Conservation (phyloP, 2,329 filamentous ascomycete genomes). For the Orbilia brochopaga region DNA sequence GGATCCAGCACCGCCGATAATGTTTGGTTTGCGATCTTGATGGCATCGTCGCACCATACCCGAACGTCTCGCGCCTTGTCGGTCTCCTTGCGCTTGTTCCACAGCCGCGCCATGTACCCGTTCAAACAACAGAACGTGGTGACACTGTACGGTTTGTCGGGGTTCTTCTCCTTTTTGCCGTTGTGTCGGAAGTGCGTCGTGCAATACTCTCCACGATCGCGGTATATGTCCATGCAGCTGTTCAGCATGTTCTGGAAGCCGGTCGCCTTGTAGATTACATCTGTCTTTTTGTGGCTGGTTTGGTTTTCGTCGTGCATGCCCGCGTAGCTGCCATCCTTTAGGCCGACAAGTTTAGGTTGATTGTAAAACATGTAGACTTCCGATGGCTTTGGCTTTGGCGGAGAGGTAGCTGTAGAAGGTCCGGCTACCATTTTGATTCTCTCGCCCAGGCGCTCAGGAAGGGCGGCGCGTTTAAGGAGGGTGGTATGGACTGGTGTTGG, state of each 20-base stretch:
- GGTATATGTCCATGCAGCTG: neutral
- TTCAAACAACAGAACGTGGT: slow-evolving; percentile 6
- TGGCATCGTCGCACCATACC: neutral
- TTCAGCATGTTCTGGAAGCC: neutral
- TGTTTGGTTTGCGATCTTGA: slow-evolving; percentile 7
- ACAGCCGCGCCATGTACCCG: slow-evolving; percentile 7
- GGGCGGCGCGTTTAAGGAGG: neutral
- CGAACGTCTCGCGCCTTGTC: slow-evolving; percentile 3
- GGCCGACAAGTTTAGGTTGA: neutral
- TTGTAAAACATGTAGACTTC: neutral
- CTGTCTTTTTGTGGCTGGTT: neutral
- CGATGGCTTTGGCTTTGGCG: neutral
- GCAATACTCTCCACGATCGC: neutral
- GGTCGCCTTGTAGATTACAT: neutral
- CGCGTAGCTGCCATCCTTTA: neutral
- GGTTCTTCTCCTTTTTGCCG: neutral
- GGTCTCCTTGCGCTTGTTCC: neutral
- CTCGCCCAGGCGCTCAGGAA: no score
- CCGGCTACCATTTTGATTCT: no score
- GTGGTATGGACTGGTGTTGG: no score
- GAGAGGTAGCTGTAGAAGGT: no score
- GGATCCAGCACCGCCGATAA: slow-evolving; percentile 1
- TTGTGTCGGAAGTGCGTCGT: slow-evolving; percentile 1
- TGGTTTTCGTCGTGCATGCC: neutral
- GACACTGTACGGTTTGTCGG: neutral